phyloP scores from a whole-genome alignment of 1,284 basidiomycete genomes.

The Salmacisia buchloeana region DNA sequence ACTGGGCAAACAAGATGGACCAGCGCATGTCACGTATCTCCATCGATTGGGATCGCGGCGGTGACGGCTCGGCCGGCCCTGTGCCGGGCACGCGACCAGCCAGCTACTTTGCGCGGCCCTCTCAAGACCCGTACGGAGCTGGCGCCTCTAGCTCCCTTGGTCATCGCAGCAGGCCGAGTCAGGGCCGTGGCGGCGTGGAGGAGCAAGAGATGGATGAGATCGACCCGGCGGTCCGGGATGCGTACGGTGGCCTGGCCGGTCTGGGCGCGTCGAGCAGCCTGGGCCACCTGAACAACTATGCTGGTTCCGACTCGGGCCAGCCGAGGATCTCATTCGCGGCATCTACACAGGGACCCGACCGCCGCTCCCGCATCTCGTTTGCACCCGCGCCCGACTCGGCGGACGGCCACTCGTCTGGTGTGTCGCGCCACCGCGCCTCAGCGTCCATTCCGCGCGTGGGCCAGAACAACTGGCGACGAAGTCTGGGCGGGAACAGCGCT shows the following conservation, averaged over 20 bases:
- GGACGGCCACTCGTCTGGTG: constrained; percentile 19
- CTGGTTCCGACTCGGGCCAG: constrained; percentile 27
- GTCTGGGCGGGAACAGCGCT: neutral
- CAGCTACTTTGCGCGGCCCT: constrained; percentile 20
- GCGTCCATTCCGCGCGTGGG: constrained; percentile 27
- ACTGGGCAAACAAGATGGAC: constrained; percentile 48
- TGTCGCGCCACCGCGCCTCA: constrained; percentile 8
- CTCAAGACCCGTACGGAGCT: neutral
- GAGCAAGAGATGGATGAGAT: constrained; percentile 37
- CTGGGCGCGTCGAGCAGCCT: neutral
- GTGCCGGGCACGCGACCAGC: constrained; percentile 37
- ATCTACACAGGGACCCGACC: constrained; percentile 17
- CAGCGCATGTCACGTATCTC: constrained; percentile 47
- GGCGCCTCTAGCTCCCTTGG: neutral
- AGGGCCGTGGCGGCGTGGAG: constrained; percentile 11
- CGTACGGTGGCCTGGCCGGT: constrained; percentile 4
- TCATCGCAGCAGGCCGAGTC: neutral
- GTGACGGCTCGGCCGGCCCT: constrained; percentile 38
- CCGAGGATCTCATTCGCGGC: constrained; percentile 5
- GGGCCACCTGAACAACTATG: constrained; percentile 28
- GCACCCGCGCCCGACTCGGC: constrained; percentile 23
- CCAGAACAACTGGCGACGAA: constrained; percentile 15
- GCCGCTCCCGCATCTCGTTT: constrained; percentile 35
- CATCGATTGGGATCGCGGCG: constrained; percentile 40
- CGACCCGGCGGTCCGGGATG: constrained; percentile 16